Percentiles rank a stretch among this genome's conserved stretches.
Conservation (phyloP, 1,139 yeast species). For the Waltiozyma sp. region DNA sequence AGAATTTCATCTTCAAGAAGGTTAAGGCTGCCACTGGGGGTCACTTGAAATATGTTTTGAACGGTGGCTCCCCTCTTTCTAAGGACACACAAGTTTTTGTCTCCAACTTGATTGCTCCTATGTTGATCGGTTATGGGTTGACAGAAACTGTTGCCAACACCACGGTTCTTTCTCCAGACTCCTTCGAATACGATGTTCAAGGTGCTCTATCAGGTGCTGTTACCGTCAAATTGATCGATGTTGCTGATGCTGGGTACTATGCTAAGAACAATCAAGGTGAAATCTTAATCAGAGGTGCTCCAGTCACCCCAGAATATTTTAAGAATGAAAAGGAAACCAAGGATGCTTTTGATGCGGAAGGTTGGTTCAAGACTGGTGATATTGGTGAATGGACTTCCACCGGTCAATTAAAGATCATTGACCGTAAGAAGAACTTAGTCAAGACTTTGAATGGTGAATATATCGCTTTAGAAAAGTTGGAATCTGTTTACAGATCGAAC, state of each 20-base stretch:
- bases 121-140: slow-evolving; percentile 92
- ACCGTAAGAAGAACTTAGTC: slow-evolving; percentile 92
- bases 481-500: slow-evolving; percentile 77
- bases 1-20: slow-evolving; percentile 69
- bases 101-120: slow-evolving; percentile 68
- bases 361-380: slow-evolving; percentile 97
- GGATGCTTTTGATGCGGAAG: slow-evolving; percentile 68
- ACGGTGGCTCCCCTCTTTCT: slow-evolving; percentile 93
- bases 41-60: slow-evolving; percentile 54
- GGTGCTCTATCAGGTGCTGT: slow-evolving; percentile 80
- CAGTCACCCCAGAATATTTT: slow-evolving; percentile 69
- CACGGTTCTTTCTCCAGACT: slow-evolving; percentile 51
- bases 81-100: slow-evolving; percentile 69
- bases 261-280: slow-evolving; percentile 95
- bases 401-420: slow-evolving; percentile 78
- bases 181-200: slow-evolving; percentile 61
- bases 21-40: slow-evolving; percentile 97
- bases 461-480: slow-evolving; percentile 91
- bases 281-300: slow-evolving; percentile 64
- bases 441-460: slow-evolving; percentile 96
- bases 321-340: slow-evolving; percentile 75
- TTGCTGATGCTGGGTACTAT: slow-evolving; percentile 81
- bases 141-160: slow-evolving; percentile 95
- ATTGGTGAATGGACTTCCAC: slow-evolving; percentile 84
- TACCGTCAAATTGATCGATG: slow-evolving; percentile 85